Percentiles rank a stretch among this genome's conserved stretches.
Conservation (phyloP, 331 rosid species). For the Erythrophleum ivorense region DNA sequence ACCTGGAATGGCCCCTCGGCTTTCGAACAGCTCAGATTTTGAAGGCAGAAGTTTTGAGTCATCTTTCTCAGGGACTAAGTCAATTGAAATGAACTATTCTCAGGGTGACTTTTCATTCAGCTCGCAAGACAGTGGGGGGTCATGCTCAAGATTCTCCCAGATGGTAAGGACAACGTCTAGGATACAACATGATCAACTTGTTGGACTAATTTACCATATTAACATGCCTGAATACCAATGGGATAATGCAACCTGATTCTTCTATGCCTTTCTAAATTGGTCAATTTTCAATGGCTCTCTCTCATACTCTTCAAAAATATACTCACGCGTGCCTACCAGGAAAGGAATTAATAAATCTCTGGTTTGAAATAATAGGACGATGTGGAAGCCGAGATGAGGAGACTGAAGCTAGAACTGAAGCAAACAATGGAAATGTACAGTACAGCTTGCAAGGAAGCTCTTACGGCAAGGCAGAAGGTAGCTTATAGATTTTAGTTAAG, state of each 20-base stretch:
- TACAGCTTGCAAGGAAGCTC: constrained; percentile 82
- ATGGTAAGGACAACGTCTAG: constrained; percentile 41
- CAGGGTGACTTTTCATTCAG: constrained; percentile 31
- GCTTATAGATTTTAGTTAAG: not conserved
- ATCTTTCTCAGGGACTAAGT: constrained; percentile 43
- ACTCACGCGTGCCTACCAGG: not conserved
- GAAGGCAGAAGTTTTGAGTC: constrained; percentile 52
- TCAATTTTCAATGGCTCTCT: not conserved
- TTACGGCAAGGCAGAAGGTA: constrained; percentile 62
- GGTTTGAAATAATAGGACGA: constrained; percentile 53
- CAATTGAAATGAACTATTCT: constrained; percentile 44
- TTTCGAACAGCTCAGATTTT: constrained; percentile 48
- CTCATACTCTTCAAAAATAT: not conserved
- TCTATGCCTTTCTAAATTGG: not conserved
- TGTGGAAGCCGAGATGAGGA: constrained; percentile 82
- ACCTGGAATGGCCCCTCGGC: constrained; percentile 32
- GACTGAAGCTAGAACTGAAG: constrained; percentile 79
- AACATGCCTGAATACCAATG: not conserved
- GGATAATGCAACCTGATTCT: not conserved
- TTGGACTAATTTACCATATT: not conserved
- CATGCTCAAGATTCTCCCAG: constrained; percentile 36
- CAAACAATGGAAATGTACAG: constrained; percentile 89
- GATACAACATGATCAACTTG: not conserved
- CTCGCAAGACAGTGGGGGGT: constrained; percentile 43
- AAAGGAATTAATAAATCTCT: not conserved